Evolutionary conservation across 768 basidiomycete species (phyloP), one percentile per base, ranked within the genome.

Genomic region (Chalciporus pseudorubinellus): DNA sequence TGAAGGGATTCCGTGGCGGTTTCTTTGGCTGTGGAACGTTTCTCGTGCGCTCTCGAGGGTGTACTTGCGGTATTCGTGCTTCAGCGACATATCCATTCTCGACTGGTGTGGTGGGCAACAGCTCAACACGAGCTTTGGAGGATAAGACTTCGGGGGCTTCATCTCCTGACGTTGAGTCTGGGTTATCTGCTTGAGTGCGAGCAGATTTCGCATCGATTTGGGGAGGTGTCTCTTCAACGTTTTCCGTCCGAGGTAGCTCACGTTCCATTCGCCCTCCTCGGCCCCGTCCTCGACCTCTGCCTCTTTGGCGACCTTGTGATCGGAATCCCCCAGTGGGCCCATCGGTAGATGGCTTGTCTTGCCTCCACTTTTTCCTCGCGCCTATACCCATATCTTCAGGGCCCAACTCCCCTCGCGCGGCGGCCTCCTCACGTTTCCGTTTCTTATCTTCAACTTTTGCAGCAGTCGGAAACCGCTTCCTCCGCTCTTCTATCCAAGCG

Each of bases 401-500:
- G 26, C 76, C 71, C 26, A 91, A 68, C 68, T 94, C 87, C 1
- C 93, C 93, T 47, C 88, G 79, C n/a, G 83, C 83, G 29, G 81
- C 72, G 9, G 92, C 93, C 56, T 92, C 91, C 53, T 85, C 80
- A 20, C 83, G 65, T 62, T 88, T 92, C 57, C 81, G 77, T 59
- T 85, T 86, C 75, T 95, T 97, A 40, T 95, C 91, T 51, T 80
- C 81, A 2, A 91, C 76, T 21, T 82, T 80, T 43, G 75, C 62
- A 26, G 78, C 65, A 16, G 84, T 89, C 11, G 95, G 95, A 76
- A 88, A 98, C 14, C 88, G 82, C 59, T 81, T 84, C 69, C 83
- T 94, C 38, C 95, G 84, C 62, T 98, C 95, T 13, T 80, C 83
- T 43, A 95, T 80, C 95, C 95, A 98, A 28, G 80, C 82, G 19